Conservation (phyloP, 345 rosid genomes). For the Fremontodendron californicum region DNA sequence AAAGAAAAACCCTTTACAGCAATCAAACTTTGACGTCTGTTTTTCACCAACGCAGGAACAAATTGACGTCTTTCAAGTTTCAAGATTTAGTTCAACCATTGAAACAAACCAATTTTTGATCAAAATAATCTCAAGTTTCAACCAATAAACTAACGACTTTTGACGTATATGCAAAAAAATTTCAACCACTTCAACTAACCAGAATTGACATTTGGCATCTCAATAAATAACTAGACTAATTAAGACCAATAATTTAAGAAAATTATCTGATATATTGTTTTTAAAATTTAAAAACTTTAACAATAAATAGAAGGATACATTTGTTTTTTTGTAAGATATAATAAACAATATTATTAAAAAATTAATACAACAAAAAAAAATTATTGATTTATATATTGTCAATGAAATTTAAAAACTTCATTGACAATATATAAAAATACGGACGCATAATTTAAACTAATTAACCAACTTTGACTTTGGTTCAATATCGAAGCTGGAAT, state of each 20-base stretch:
- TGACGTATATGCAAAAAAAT: background rate
- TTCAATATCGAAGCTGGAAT: background rate
- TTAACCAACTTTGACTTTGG: background rate
- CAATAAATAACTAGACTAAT: no score
- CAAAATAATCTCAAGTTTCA: background rate
- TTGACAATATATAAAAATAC: no score
- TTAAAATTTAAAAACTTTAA: no score
- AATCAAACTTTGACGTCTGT: background rate
- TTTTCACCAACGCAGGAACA: background rate
- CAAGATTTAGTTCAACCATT: slow-evolving; percentile 15
- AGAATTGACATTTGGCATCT: slow-evolving; percentile 5
- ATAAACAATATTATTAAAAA: no score
- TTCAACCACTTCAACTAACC: slow-evolving; percentile 15
- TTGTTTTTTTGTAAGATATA: no score
- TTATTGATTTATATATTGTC: no score
- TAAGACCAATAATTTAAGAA: background rate
- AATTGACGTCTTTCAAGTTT: background rate
- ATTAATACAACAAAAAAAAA: no score
- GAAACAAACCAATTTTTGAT: background rate
- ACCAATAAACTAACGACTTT: slow-evolving; percentile 18
- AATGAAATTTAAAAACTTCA: no score
- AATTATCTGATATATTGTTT: no score
- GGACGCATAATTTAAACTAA: no score
- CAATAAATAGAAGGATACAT: no score
- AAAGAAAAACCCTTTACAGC: background rate